Conservation (phyloP, 2,329 filamentous ascomycete species). For the Ophiocordyceps polyrhachis-furcata region DNA sequence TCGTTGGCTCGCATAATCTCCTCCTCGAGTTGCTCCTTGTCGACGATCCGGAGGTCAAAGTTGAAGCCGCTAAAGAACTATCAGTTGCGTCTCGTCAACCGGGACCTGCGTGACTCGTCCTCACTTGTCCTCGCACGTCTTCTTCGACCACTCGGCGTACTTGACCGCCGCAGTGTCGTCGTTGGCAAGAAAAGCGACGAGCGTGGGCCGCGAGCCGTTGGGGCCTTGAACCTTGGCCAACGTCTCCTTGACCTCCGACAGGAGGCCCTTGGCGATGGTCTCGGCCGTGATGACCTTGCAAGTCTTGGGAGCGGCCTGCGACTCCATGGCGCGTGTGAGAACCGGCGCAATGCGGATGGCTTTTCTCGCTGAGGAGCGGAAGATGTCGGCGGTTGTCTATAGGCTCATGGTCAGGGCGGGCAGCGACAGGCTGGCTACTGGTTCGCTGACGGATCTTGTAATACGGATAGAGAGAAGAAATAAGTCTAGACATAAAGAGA, state of each 20-base stretch:
- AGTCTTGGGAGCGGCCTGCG: slow-evolving; percentile 33
- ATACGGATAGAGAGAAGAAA: too few relatives aligned
- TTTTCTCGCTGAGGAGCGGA: not conserved
- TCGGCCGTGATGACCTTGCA: slow-evolving; percentile 91
- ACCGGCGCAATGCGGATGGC: not conserved
- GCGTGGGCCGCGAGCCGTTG: slow-evolving; percentile 40
- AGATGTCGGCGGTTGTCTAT: too few relatives aligned
- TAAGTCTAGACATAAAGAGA: too few relatives aligned
- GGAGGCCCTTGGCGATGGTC: slow-evolving; percentile 65
- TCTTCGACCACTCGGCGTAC: slow-evolving; percentile 94
- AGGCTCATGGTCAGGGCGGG: too few relatives aligned
- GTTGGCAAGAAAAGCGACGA: slow-evolving; percentile 87
- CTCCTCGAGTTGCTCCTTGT: slow-evolving; percentile 81
- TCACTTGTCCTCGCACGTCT: slow-evolving; percentile 93
- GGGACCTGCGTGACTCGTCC: slow-evolving; percentile 12
- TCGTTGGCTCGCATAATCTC: slow-evolving; percentile 70
- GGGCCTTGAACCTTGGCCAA: slow-evolving; percentile 49
- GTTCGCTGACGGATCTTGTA: too few relatives aligned
- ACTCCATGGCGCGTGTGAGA: slow-evolving; percentile 1
- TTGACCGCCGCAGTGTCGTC: slow-evolving; percentile 75
- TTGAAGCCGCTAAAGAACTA: slow-evolving; percentile 55
- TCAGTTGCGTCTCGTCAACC: not conserved
- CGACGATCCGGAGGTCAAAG: slow-evolving; percentile 68
- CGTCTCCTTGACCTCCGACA: slow-evolving; percentile 60
- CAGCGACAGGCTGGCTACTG: too few relatives aligned